Evolutionary conservation across 768 basidiomycete species (phyloP), one percentile per base, ranked within the genome.

Genomic region (Suillus brevipes): DNA sequence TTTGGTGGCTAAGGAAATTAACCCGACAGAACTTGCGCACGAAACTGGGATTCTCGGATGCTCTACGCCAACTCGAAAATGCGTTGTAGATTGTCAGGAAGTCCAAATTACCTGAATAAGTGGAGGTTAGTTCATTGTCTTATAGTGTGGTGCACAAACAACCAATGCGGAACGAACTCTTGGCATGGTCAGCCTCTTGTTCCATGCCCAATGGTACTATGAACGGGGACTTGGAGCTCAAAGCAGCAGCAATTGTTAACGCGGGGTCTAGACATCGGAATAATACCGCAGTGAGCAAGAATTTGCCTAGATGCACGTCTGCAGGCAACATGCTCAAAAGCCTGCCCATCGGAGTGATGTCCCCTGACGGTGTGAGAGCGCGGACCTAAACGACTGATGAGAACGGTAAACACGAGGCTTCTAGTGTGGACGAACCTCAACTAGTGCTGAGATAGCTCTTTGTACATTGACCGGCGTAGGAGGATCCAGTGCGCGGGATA

Each of bases 291-390:
- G 89, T 86, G 49, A 99, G 81, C 18, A 99, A 81, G 73, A 98
- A 92, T 79, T 98, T 97, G 45, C 95, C 96, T 5, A 97, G 85
- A 74, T 98, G 94, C 18, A 99, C 96, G 73, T 99, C 97, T 55
- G 95, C 93, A 0, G 97, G 97, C 45, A 99, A 81, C 73, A 93
- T 92, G 79, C 93, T 94, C 47, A 99, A 82, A 28, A 97, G 80
- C 61, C 89, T 83, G 47, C 97, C 97, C 88, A 98, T 91, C 0
- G 95, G 90, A 1, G 97, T 98, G 66, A 99, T 96, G 20, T 97
- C 95, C 75, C 99, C 94, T 1, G 82, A 80, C 3, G 84, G 70
- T 1, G 94, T 98, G 65, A 99, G 79, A 6, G 97, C 96, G 64
- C 90, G 86, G 68, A 94, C 94, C 91, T 92, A 58, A 7, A 65